Conservation (phyloP, 352 stramenopile species). For the Pythium folliculosum region DNA sequence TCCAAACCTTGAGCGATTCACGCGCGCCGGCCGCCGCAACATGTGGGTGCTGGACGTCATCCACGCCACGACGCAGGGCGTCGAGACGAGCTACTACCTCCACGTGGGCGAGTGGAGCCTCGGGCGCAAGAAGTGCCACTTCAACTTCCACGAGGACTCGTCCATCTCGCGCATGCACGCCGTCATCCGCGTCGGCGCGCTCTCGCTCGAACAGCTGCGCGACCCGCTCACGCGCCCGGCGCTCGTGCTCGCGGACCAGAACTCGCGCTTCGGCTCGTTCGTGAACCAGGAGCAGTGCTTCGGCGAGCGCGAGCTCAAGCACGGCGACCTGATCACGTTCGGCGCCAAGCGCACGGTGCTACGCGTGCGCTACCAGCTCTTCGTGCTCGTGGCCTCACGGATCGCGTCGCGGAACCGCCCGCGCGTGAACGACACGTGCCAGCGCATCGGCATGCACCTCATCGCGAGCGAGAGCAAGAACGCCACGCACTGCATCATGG, state of each 20-base stretch:
- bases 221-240: conserved; percentile 56
- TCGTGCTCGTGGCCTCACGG: conserved; percentile 78
- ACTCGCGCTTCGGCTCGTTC: conserved; percentile 87
- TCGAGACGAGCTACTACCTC: conserved; percentile 76
- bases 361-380: conserved; percentile 78
- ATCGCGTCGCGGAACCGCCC: conserved; percentile 59
- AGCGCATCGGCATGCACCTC: conserved; percentile 82
- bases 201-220: conserved; percentile 57
- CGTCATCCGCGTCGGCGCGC: conserved; percentile 67
- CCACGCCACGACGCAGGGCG: conserved; percentile 34
- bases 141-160: conserved; percentile 81
- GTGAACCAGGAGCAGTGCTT: conserved; percentile 79
- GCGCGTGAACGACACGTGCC: conserved; percentile 74
- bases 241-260: conserved; percentile 76
- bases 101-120: conserved; percentile 84
- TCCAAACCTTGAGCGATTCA: background rate
- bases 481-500: conserved; percentile 87
- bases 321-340: conserved; percentile 82
- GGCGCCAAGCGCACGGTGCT: conserved; percentile 82
- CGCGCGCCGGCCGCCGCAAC: background rate
- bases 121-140: conserved; percentile 80
- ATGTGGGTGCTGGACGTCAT: conserved; percentile 87
- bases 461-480: conserved; percentile 53
- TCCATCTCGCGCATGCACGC: conserved; percentile 85
- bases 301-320: conserved; percentile 43